Evolutionary conservation across 2,329 filamentous ascomycete species (phyloP), one percentile per base, ranked within the genome.

Genomic region (Fusarium succisae): DNA sequence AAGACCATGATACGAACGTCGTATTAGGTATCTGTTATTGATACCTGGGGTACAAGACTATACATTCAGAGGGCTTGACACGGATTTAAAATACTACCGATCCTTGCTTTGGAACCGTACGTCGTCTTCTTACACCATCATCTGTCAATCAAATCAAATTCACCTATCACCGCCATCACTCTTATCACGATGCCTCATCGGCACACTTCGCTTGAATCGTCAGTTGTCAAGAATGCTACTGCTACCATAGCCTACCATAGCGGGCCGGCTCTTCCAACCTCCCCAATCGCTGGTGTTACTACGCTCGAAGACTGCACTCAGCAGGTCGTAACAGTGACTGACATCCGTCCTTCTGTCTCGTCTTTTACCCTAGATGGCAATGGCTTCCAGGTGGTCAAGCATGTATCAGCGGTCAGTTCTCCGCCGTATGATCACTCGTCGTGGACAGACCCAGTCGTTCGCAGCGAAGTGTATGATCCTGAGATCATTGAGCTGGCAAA

Each of bases 41-140:
- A 20, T 45, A 26, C n/a, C n/a, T n/a, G n/a, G n/a, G 12, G 12
- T 13, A 18, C 5, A n/a, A 3, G 0, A 6, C 0, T 8, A 17
- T 30, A 9, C 7, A 17, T n/a, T 6, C 13, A 22, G 2, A 6
- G 8, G 0, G 17, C 0, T 4, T 2, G 14, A 50, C 26, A 18
- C 0, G 20, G 10, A 12, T 17, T 1, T 3, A 10, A n/a, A 14
- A n/a, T 10, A 32, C 4, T 20, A 18, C 10, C 0, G 15, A 12
- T 6, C 1, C 26, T 17, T 30, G 15, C 9, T 48, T 15, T 20
- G 7, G 0, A 4, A 26, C 6, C 8, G 5, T 26, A 6, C 13
- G 3, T 10, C 18, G 2, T 11, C 15, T 0, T 7, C 47, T 4
- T 18, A 17, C 15, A 12, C 24, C 11, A 4, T 7, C 15, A 32